Evolutionary conservation across 1,284 basidiomycete species (phyloP), one percentile per base, ranked within the genome.

Genomic region (Ceratobasidium sp.): DNA sequence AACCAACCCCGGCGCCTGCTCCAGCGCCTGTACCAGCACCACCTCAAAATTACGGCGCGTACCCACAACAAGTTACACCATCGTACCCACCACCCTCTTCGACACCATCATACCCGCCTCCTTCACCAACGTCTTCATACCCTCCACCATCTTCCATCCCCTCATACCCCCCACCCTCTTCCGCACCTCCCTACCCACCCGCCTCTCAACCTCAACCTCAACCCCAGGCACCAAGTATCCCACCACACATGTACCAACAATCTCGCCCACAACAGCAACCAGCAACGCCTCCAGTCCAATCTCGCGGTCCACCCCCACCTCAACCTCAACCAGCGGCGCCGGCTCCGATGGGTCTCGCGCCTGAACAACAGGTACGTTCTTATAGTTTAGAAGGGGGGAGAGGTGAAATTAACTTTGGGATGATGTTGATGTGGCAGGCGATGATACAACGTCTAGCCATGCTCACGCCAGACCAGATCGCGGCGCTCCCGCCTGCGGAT

Each of bases 381-480:
- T 40, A 20, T 54, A 17, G 48, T 6, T 23, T 6, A 28, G n/a
- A 28, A 56, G 54, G 17, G 17, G n/a, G n/a, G 20, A 50, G 48
- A 50, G 48, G 20, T 15, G 20, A 50, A 50, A 50, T 20, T 50
- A 7, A 50, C 48, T 50, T 3, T 13, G 48, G 48, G 20, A 15
- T 50, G 48, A 20, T 61, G n/a, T 38, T 50, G 48, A 20, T 61
- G n/a, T 38, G 46, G 12, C 77, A 86, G 84, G 80, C 80, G 33
- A 86, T 85, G 84, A 80, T 87, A 66, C 81, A 85, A 66, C 88
- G 89, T 82, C 89, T 91, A 0, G 82, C 90, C 28, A 83, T 85
- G 70, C 85, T 91, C 75, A 88, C 89, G 7, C 86, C 87, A 13
- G 88, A 87, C 42, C 89, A 91, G 82, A 88, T 91, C 77, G 85